phyloP scores from a whole-genome alignment of 768 basidiomycete genomes.

The Scleroderma citrinum region DNA sequence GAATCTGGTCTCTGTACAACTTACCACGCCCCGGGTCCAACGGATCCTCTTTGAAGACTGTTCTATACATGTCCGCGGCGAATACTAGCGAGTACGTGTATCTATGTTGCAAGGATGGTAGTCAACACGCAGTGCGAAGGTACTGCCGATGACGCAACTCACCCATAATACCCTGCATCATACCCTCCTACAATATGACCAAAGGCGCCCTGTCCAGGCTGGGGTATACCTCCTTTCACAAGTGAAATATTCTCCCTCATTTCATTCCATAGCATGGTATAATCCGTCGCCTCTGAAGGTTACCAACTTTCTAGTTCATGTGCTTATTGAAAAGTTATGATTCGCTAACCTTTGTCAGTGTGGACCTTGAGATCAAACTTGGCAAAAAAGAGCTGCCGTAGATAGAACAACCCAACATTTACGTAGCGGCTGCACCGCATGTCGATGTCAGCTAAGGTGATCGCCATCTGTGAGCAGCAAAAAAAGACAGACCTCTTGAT shows the following conservation, averaged over 20 bases:
- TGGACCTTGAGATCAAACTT: slow-evolving; percentile 74
- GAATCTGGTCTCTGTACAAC: slow-evolving; percentile 70
- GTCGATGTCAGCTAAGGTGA: neutral
- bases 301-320: neutral
- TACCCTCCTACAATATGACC: slow-evolving; percentile 76
- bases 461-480: neutral
- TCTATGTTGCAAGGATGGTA: slow-evolving; percentile 19
- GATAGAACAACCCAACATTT: slow-evolving; percentile 76
- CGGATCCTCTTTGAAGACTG: slow-evolving; percentile 72
- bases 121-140: slow-evolving; percentile 1
- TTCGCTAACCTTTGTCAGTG: slow-evolving; percentile 50
- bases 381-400: slow-evolving; percentile 82
- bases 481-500: slow-evolving; percentile 54
- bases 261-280: slow-evolving; percentile 74
- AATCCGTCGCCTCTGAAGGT: slow-evolving; percentile 41
- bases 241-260: slow-evolving; percentile 65
- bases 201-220: slow-evolving; percentile 70
- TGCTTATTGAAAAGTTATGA: neutral
- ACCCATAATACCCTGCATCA: slow-evolving; percentile 51
- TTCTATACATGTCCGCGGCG: slow-evolving; percentile 50
- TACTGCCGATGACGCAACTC: slow-evolving; percentile 18
- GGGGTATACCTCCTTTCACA: slow-evolving; percentile 52
- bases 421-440: slow-evolving; percentile 54
- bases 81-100: slow-evolving; percentile 69
- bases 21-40: slow-evolving; percentile 62